A percentile compares a stretch with the other conserved stretches of the same genome.
Conservation (phyloP, 163 green algal genomes). For the Coccomyxa subellipsoidea region DNA sequence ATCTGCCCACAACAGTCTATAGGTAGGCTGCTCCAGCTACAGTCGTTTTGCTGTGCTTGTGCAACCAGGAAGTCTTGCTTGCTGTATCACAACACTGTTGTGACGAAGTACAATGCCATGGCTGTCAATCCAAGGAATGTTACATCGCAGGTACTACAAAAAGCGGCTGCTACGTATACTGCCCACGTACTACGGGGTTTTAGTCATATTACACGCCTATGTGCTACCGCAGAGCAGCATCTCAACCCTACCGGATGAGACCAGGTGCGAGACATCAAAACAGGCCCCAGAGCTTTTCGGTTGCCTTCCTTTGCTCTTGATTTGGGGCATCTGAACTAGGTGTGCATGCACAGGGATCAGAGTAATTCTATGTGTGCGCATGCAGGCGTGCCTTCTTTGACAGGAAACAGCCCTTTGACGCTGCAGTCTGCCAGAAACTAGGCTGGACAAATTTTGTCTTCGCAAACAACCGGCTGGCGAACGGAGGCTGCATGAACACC, state of each 20-base stretch:
- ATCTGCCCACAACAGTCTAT: neutral
- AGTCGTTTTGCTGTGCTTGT: neutral
- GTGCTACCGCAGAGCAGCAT: neutral
- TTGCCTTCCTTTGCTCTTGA: neutral
- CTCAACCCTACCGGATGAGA: neutral
- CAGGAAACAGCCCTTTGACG: neutral
- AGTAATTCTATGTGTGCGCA: neutral
- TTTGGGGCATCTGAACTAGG: neutral
- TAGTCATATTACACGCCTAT: neutral
- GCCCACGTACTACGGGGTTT: neutral
- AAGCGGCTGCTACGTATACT: neutral
- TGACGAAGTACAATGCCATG: neutral
- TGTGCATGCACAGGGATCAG: too few relatives aligned
- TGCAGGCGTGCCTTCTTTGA: constrained; percentile 1
- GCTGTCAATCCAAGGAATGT: neutral
- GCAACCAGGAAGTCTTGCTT: neutral
- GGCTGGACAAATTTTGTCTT: neutral
- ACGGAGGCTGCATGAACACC: neutral
- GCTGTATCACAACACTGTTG: neutral
- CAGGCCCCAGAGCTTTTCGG: neutral
- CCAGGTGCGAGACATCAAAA: neutral
- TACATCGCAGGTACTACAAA: neutral
- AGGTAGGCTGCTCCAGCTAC: neutral
- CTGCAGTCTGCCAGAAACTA: neutral
- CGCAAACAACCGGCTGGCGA: neutral